A percentile compares a stretch with the other conserved stretches of the same genome.
Evolutionary conservation across 1,139 yeast genomes (phyloP).

Genomic region (Wickerhamomyces sp.): DNA sequence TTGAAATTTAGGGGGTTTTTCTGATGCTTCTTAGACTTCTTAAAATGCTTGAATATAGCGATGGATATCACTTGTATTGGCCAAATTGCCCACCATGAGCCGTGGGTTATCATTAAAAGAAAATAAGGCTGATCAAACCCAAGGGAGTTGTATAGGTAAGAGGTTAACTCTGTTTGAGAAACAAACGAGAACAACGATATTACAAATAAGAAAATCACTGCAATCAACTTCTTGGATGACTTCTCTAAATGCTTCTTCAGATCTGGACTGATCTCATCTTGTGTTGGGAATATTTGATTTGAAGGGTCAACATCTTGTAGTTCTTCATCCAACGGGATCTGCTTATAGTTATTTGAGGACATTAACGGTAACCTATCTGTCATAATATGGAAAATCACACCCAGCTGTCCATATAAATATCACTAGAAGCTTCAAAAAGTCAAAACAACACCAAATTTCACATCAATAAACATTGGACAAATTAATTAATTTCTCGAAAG

Average conservation of each 20-base stretch:
- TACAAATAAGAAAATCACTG: slow-evolving; percentile 54
- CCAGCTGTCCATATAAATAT: no score
- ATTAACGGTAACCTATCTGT: background rate
- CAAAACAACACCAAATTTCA: no score
- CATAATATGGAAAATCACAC: no score
- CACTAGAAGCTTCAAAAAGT: no score
- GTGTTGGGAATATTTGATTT: background rate
- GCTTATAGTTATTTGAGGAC: background rate
- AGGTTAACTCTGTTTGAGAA: slow-evolving; percentile 75
- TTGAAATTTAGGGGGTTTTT: slow-evolving; percentile 23
- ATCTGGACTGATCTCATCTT: background rate
- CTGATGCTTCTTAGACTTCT: slow-evolving; percentile 25
- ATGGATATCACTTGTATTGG: slow-evolving; percentile 59
- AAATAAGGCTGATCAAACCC: slow-evolving; percentile 69
- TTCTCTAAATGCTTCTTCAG: slow-evolving; percentile 1
- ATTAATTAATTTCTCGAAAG: no score
- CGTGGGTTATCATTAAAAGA: slow-evolving; percentile 67
- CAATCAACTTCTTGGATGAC: slow-evolving; percentile 37
- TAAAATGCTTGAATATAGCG: slow-evolving; percentile 40
- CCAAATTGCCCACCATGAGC: slow-evolving; percentile 75
- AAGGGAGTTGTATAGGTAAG: slow-evolving; percentile 55
- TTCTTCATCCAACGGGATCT: background rate
- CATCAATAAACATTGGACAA: no score
- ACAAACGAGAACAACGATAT: slow-evolving; percentile 66
- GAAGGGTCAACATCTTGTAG: no score